phyloP scores from a whole-genome alignment of 2,329 filamentous ascomycete genomes.

The Alternaria sp. region DNA sequence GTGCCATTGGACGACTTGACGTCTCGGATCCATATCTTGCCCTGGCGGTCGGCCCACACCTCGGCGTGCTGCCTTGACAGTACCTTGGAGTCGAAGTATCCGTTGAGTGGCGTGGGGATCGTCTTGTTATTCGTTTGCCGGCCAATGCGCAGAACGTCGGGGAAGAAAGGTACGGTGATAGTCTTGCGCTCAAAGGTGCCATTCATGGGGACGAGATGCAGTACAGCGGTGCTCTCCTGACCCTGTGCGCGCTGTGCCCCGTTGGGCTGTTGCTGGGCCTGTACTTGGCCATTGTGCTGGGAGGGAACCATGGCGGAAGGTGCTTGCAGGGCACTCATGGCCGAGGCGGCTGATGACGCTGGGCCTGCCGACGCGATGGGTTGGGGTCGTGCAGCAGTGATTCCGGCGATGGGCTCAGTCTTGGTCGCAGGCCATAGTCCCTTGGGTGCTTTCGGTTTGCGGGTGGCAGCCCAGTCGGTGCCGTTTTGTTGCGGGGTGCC shows the following conservation, averaged over 20 bases:
- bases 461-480: slow-evolving; percentile 53
- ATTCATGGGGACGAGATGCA: slow-evolving; percentile 90
- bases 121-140: slow-evolving; percentile 98
- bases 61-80: slow-evolving; percentile 96
- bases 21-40: slow-evolving; percentile 95
- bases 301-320: slow-evolving; percentile 71
- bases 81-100: slow-evolving; percentile 98
- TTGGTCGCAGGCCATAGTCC: slow-evolving; percentile 73
- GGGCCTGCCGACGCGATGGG: slow-evolving; percentile 67
- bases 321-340: slow-evolving; percentile 70
- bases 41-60: slow-evolving; percentile 85
- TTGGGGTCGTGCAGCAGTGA: slow-evolving; percentile 69
- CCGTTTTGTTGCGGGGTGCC: slow-evolving; percentile 58
- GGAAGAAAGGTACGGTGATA: slow-evolving; percentile 89
- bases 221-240: slow-evolving; percentile 74
- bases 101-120: slow-evolving; percentile 87
- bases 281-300: slow-evolving; percentile 73
- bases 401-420: slow-evolving; percentile 70
- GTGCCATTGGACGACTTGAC: slow-evolving; percentile 99
- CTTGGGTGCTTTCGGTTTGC: slow-evolving; percentile 60
- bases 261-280: slow-evolving; percentile 64
- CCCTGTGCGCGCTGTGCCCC: slow-evolving; percentile 58
- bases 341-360: slow-evolving; percentile 67
- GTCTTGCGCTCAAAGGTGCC: slow-evolving; percentile 97
- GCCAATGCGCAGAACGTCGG: slow-evolving; percentile 94